Percentiles rank a stretch among this genome's conserved stretches.
Conservation (phyloP, 2,329 filamentous ascomycete species). For the Aspergillus luchuensis region DNA sequence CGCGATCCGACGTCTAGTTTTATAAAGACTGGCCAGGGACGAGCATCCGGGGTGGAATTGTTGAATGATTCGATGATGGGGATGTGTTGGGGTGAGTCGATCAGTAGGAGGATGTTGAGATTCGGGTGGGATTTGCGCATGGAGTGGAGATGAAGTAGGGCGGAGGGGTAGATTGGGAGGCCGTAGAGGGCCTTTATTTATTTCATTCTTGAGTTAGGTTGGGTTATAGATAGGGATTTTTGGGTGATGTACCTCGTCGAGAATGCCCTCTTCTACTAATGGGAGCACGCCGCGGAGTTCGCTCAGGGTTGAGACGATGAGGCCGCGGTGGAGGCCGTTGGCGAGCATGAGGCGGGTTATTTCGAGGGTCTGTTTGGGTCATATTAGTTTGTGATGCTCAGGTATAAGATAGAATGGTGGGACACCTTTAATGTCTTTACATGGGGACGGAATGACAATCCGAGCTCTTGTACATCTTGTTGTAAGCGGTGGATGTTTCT, state of each 20-base stretch:
- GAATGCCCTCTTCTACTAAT: slow-evolving; percentile 42
- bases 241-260: slow-evolving; percentile 40
- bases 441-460: slow-evolving; percentile 46
- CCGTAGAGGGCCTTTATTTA: slow-evolving; percentile 40
- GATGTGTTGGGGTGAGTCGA: slow-evolving; percentile 33
- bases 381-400: not conserved
- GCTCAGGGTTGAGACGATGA: slow-evolving; percentile 45
- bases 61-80: slow-evolving; percentile 22
- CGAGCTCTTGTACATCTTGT: slow-evolving; percentile 42
- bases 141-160: slow-evolving; percentile 33
- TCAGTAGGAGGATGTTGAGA: slow-evolving; percentile 40
- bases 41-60: not conserved
- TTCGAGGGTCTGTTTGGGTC: slow-evolving; percentile 24
- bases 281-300: slow-evolving; percentile 46
- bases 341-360: slow-evolving; percentile 47
- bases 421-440: slow-evolving; percentile 51
- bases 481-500: slow-evolving; percentile 42
- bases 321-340: slow-evolving; percentile 39
- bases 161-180: slow-evolving; percentile 43
- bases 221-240: too few relatives aligned
- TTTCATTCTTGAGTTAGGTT: too few relatives aligned
- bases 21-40: slow-evolving; percentile 29
- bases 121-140: slow-evolving; percentile 24
- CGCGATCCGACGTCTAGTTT: slow-evolving; percentile 29
- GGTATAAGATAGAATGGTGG: too few relatives aligned